phyloP scores from a whole-genome alignment of 441 rosid species.

The Theobroma grandiflorum region DNA sequence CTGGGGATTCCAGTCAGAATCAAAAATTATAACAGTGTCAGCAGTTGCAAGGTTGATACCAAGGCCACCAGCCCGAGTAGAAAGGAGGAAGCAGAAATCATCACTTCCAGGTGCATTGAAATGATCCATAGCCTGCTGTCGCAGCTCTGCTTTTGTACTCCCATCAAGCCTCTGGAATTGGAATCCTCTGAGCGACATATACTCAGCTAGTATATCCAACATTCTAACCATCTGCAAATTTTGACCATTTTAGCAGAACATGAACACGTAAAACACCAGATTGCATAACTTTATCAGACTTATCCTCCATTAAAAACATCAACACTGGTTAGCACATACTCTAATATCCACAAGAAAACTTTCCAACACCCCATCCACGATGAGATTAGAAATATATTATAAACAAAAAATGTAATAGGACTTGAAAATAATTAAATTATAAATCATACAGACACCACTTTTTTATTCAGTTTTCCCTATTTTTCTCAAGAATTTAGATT shows the following conservation, averaged over 20 bases:
- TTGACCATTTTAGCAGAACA: conserved; percentile 19
- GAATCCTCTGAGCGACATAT: conserved; percentile 91
- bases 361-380: not conserved
- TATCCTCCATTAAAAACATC: not conserved
- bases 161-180: conserved; percentile 99
- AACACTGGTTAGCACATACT: not conserved
- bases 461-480: not conserved
- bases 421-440: not conserved
- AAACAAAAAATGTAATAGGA: not conserved
- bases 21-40: conserved; percentile 99
- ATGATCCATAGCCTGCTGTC: conserved; percentile 99
- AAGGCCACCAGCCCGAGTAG: conserved; percentile 99
- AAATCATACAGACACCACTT: not conserved
- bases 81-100: conserved; percentile 98
- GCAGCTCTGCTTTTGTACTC: conserved; percentile 97
- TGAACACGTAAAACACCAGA: not conserved
- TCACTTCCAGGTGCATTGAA: conserved; percentile 99
- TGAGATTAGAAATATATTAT: not conserved
- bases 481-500: conserved; percentile 6
- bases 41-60: conserved; percentile 99
- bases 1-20: conserved; percentile 99
- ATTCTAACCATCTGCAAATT: conserved; percentile 92
- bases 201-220: conserved; percentile 96
- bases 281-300: conserved; percentile 18
- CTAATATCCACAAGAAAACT: conserved; percentile 11